Percentiles rank a stretch among this genome's conserved stretches.
Evolutionary conservation across 257 asterid genomes (phyloP).

Genomic region (Anisodus acutangulus): DNA sequence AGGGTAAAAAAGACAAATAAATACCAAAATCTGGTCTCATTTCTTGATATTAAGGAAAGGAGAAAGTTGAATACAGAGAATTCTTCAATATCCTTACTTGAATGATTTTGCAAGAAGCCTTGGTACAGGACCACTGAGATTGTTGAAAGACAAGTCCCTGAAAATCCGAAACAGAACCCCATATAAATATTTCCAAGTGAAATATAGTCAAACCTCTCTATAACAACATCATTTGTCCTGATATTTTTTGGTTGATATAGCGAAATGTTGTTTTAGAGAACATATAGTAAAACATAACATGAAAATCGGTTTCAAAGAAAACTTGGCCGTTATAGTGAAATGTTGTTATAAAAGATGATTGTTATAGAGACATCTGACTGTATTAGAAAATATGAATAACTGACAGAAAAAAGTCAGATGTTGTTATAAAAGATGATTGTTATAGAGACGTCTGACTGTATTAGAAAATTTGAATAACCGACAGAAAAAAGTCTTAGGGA

Average conservation of each 20-base stretch:
- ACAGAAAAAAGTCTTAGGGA: constrained; percentile 33
- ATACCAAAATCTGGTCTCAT: neutral
- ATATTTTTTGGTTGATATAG: neutral
- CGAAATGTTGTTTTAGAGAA: neutral
- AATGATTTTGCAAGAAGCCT: constrained; percentile 77
- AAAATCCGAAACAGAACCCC: constrained; percentile 28
- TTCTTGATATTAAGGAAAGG: neutral
- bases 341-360: too few species aligned
- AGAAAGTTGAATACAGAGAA: neutral
- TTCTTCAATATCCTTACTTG: constrained; percentile 52
- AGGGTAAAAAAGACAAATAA: neutral
- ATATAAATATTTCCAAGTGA: constrained; percentile 11
- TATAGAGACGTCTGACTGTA: neutral
- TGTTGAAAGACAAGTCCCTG: constrained; percentile 94
- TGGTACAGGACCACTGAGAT: constrained; percentile 87
- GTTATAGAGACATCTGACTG: neutral
- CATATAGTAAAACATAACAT: neutral
- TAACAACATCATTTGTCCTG: neutral
- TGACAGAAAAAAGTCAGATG: neutral
- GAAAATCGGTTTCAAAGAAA: neutral
- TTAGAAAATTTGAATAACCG: neutral
- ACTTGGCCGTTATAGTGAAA: neutral
- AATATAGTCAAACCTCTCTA: neutral
- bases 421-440: neutral
- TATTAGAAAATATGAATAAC: neutral